These are phyloP conservation scores for Thalassiosira hispida DNA, from an alignment of 352 stramenopile genomes.

Conservation along the genomic window DNA sequence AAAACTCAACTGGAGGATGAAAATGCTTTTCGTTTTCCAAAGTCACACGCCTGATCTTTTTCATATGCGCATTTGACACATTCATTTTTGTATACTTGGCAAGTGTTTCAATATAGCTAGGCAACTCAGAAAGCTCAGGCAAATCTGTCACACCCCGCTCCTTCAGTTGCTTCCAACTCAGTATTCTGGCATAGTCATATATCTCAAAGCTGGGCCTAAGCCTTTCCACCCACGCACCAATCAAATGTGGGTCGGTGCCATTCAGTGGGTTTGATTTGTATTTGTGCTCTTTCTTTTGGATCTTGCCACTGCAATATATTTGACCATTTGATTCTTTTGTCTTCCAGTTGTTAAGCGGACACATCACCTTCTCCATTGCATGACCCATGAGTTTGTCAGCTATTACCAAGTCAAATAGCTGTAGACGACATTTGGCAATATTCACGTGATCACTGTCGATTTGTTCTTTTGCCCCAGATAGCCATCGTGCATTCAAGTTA, in stretches of 20 bases:
- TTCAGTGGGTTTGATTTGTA: constrained; percentile 40
- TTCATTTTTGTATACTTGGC: constrained; percentile 28
- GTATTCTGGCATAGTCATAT: constrained; percentile 60
- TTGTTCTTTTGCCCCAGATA: constrained; percentile 27
- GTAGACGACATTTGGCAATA: constrained; percentile 58
- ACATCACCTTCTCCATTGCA: constrained; percentile 48
- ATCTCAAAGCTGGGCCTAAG: constrained; percentile 54
- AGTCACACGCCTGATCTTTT: constrained; percentile 19
- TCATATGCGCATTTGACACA: constrained; percentile 21
- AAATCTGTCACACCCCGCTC: constrained; percentile 37
- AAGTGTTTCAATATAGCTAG: constrained; percentile 47
- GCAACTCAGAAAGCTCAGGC: constrained; percentile 33
- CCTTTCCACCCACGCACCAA: constrained; percentile 54
- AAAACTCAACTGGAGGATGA: constrained; percentile 50
- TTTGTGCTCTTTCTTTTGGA: constrained; percentile 7
- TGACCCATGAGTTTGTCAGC: constrained; percentile 35
- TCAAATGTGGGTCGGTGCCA: constrained; percentile 24
- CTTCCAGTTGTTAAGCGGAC: constrained; percentile 46
- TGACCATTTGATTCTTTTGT: neutral
- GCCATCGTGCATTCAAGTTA: constrained; percentile 54
- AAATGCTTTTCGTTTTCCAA: constrained; percentile 51
- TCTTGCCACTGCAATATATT: constrained; percentile 8
- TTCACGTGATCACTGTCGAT: constrained; percentile 47
- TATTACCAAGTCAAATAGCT: constrained; percentile 62
- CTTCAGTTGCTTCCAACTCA: constrained; percentile 46